Percentiles rank a stretch among this genome's conserved stretches.
These are phyloP conservation scores for Solanum chacoense DNA, from an alignment of 305 asterid genomes.

Conservation along the genomic window DNA sequence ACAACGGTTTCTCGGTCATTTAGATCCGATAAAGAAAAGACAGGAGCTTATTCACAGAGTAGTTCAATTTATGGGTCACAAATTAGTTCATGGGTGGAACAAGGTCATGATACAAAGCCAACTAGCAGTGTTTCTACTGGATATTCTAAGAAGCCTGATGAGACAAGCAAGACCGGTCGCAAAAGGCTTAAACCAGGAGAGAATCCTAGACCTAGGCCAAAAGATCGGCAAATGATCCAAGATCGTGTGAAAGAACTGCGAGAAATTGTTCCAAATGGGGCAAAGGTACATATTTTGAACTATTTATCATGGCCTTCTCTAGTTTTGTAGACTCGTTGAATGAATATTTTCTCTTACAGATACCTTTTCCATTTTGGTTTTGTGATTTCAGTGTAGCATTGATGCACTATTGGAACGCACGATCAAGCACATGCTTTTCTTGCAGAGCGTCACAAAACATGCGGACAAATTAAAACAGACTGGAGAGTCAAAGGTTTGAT, in stretches of 20 bases:
- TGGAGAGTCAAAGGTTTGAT: conserved; percentile 75
- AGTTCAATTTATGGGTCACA: conserved; percentile 63
- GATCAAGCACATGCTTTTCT: conserved; percentile 90
- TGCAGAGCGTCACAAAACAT: conserved; percentile 89
- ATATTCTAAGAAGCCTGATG: conserved; percentile 57
- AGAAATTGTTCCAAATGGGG: conserved; percentile 89
- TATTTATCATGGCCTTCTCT: not conserved
- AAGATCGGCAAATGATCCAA: conserved; percentile 98
- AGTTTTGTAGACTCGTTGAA: not conserved
- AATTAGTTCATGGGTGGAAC: conserved; percentile 64
- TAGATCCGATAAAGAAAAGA: conserved; percentile 32
- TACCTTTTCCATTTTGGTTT: not conserved
- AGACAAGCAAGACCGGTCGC: conserved; percentile 46
- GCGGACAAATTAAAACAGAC: conserved; percentile 83
- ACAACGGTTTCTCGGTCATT: conserved; percentile 31
- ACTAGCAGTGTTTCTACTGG: conserved; percentile 51
- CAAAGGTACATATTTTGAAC: conserved; percentile 37
- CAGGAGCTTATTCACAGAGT: conserved; percentile 37
- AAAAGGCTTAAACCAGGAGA: conserved; percentile 90
- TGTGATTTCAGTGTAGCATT: conserved; percentile 79
- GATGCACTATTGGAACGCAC: conserved; percentile 93
- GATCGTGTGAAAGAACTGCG: conserved; percentile 90
- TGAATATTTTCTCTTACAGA: not conserved
- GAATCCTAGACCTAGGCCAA: conserved; percentile 87
- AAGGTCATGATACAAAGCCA: conserved; percentile 37